Conservation (phyloP, 2,329 filamentous ascomycete genomes). For the Botryotinia calthae region DNA sequence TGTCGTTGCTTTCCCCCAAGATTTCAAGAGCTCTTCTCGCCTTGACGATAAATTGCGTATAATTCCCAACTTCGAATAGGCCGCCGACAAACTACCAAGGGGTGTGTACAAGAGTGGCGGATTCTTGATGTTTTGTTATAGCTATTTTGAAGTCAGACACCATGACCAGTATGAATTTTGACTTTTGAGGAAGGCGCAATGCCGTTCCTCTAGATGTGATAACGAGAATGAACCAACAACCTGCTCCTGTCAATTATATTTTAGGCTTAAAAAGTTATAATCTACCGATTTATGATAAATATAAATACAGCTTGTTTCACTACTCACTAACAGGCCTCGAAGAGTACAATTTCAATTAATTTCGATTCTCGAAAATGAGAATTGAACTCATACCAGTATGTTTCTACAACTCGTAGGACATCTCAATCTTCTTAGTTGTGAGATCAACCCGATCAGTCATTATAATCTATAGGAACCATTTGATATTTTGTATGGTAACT, state of each 20-base stretch:
- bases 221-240: too few species aligned
- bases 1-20: background rate
- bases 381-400: too few species aligned
- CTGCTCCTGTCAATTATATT: too few species aligned
- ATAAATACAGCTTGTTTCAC: too few species aligned
- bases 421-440: too few species aligned
- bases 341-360: too few species aligned
- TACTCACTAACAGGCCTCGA: too few species aligned
- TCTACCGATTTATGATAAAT: too few species aligned
- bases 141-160: background rate
- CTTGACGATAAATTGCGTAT: constrained; percentile 8
- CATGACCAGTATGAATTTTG: background rate
- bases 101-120: background rate
- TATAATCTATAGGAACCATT: background rate
- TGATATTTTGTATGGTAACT: background rate
- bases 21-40: constrained; percentile 16
- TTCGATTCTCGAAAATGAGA: too few species aligned
- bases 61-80: constrained; percentile 18
- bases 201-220: background rate
- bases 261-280: too few species aligned
- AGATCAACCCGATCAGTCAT: background rate
- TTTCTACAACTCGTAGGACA: too few species aligned
- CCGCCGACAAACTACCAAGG: constrained; percentile 22
- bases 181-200: background rate
- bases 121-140: constrained; percentile 3